Evolutionary conservation across 495 filamentous ascomycete genomes (phyloP).

Genomic region (Talaromyces thailandensis): DNA sequence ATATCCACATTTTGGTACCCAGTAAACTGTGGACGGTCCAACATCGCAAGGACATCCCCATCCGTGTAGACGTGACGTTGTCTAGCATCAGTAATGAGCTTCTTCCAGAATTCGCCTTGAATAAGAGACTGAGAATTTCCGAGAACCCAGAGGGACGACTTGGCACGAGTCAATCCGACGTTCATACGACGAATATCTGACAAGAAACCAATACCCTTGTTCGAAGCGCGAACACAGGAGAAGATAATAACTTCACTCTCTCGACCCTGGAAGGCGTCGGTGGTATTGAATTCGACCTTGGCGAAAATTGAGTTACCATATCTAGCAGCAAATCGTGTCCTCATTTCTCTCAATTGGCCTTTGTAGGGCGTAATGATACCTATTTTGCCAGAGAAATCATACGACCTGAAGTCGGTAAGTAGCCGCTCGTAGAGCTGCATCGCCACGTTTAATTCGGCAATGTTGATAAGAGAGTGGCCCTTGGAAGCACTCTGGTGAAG

Average conservation of each 20-base stretch:
- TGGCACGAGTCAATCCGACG: conserved; percentile 92
- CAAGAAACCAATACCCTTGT: conserved; percentile 94
- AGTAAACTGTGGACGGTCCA: conserved; percentile 41
- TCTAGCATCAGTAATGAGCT: conserved; percentile 73
- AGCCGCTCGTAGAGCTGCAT: conserved; percentile 76
- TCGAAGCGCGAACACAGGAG: conserved; percentile 90
- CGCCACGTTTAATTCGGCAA: conserved; percentile 75
- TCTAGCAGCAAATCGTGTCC: conserved; percentile 53
- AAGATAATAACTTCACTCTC: conserved; percentile 98
- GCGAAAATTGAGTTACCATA: conserved; percentile 71
- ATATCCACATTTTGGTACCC: conserved; percentile 40
- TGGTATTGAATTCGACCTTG: conserved; percentile 92
- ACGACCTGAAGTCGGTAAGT: conserved; percentile 54
- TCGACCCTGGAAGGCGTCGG: conserved; percentile 93
- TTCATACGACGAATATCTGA: conserved; percentile 99
- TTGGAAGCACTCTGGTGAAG: conserved; percentile 66
- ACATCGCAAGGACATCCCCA: conserved; percentile 49
- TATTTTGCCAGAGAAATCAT: conserved; percentile 72
- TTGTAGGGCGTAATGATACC: conserved; percentile 98
- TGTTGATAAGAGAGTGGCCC: conserved; percentile 84
- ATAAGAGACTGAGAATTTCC: conserved; percentile 79
- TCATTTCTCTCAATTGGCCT: conserved; percentile 76
- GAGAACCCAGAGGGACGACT: conserved; percentile 89
- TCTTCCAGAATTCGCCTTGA: conserved; percentile 83
- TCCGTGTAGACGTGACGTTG: conserved; percentile 64